phyloP scores from a whole-genome alignment of 306 rosid genomes.

The Ormosia semicastrata region DNA sequence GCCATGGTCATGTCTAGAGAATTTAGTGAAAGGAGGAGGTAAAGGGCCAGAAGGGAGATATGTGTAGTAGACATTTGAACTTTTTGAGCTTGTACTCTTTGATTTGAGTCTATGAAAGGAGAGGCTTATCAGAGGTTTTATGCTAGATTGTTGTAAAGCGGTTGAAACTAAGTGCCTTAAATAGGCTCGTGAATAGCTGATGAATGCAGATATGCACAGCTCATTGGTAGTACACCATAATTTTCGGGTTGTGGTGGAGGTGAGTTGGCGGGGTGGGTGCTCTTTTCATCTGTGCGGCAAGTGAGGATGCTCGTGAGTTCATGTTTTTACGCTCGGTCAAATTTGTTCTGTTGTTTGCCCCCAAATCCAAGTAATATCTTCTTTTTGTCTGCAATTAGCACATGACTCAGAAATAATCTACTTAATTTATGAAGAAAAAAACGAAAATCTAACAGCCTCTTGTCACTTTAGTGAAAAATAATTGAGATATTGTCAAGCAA shows the following conservation, averaged over 20 bases:
- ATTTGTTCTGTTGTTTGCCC: constrained; percentile 27
- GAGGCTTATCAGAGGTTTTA: constrained; percentile 25
- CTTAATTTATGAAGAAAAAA: not conserved
- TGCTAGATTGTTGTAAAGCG: constrained; percentile 24
- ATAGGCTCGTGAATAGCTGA: constrained; percentile 74
- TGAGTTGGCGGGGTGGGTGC: constrained; percentile 54
- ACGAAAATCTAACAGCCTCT: not conserved
- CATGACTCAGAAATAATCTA: not conserved
- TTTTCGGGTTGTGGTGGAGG: constrained; percentile 36
- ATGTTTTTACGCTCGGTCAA: constrained; percentile 32
- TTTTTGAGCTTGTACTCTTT: not conserved
- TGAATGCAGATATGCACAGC: constrained; percentile 43
- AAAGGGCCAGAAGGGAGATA: constrained; percentile 29
- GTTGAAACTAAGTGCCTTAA: constrained; percentile 47
- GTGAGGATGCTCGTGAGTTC: constrained; percentile 68
- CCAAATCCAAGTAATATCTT: constrained; percentile 20
- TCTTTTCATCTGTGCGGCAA: constrained; percentile 21
- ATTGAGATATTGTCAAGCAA: not conserved
- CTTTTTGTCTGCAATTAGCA: not conserved
- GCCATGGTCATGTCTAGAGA: constrained; percentile 39
- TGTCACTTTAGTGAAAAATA: not conserved
- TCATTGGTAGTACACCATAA: constrained; percentile 35
- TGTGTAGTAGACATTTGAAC: constrained; percentile 36
- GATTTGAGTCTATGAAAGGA: constrained; percentile 19
- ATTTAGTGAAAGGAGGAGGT: constrained; percentile 33